Percentiles rank a stretch among this genome's conserved stretches.
These are phyloP conservation scores for Rhodosporidiobolus odoratus DNA, from an alignment of 768 basidiomycete genomes.

Conservation along the genomic window DNA sequence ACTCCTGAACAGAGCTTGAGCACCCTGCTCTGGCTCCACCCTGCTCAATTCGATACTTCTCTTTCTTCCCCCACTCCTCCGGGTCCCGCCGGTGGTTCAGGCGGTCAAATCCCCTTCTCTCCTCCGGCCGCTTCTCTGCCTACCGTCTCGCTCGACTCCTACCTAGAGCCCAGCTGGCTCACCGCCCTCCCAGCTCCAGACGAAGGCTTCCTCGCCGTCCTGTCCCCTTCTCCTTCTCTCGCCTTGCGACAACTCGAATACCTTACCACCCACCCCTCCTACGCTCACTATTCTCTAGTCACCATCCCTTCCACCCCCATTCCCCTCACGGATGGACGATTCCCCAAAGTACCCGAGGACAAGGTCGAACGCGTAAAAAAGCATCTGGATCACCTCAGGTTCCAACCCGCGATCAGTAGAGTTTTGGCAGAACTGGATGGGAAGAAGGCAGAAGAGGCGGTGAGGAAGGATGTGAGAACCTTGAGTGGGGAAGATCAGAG, in stretches of 20 bases:
- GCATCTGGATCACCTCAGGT: conserved; percentile 15
- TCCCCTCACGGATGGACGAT: background rate
- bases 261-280: conserved; percentile 5
- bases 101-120: conserved; percentile 1
- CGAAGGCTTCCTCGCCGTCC: conserved; percentile 14
- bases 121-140: background rate
- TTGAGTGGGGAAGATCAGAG: conserved; percentile 34
- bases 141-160: too few species aligned
- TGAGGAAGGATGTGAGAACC: conserved; percentile 16
- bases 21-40: conserved; percentile 18
- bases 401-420: conserved; percentile 18
- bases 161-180: background rate
- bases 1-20: background rate
- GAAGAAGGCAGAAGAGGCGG: background rate
- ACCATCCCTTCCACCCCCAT: background rate
- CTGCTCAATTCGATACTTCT: background rate
- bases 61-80: background rate
- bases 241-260: conserved; percentile 4
- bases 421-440: background rate
- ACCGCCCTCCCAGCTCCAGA: background rate
- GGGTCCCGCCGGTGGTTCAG: too few species aligned
- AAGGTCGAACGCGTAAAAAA: conserved; percentile 11
- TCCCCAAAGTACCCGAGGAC: conserved; percentile 1
- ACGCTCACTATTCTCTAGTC: conserved; percentile 10
- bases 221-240: background rate